These are phyloP conservation scores for Arthrobotrys entomopaga DNA, from an alignment of 2,329 filamentous ascomycete genomes.

Conservation along the genomic window DNA sequence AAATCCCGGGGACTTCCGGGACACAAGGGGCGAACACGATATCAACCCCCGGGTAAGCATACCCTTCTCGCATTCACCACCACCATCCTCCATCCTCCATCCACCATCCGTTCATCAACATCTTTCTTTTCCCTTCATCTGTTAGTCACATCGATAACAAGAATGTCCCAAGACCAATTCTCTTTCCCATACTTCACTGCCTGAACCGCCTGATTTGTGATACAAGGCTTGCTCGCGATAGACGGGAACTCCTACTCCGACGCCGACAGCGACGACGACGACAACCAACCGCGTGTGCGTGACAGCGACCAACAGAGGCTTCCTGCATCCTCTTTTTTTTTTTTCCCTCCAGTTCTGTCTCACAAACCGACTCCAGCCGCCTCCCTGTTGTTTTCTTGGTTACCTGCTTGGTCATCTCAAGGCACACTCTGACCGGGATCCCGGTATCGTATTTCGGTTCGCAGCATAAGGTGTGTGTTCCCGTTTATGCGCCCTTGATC, in stretches of 20 bases:
- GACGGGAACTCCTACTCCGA: too few relatives aligned
- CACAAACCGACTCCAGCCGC: slow-evolving; percentile 5
- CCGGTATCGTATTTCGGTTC: slow-evolving; percentile 42
- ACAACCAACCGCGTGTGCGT: not conserved
- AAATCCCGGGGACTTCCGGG: slow-evolving; percentile 19
- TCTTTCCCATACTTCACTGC: too few relatives aligned
- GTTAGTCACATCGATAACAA: not conserved
- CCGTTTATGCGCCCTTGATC: slow-evolving; percentile 45
- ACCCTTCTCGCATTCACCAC: not conserved
- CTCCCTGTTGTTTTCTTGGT: slow-evolving; percentile 13
- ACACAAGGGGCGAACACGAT: not conserved
- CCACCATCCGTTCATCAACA: not conserved
- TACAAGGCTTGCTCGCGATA: too few relatives aligned
- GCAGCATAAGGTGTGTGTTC: slow-evolving; percentile 45
- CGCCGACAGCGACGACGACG: not conserved
- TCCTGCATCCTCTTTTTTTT: not conserved
- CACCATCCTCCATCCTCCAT: not conserved
- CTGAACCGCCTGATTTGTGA: too few relatives aligned
- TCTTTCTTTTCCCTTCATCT: not conserved
- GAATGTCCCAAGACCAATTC: too few relatives aligned
- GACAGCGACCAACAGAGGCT: not conserved
- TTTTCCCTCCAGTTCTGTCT: not conserved
- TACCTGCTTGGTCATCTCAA: slow-evolving; percentile 10
- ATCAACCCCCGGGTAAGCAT: slow-evolving; percentile 13
- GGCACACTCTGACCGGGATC: slow-evolving; percentile 31